Base-by-base conservation (phyloP, 805 yeast genomes). In the Suhomyces sp. region DNA sequence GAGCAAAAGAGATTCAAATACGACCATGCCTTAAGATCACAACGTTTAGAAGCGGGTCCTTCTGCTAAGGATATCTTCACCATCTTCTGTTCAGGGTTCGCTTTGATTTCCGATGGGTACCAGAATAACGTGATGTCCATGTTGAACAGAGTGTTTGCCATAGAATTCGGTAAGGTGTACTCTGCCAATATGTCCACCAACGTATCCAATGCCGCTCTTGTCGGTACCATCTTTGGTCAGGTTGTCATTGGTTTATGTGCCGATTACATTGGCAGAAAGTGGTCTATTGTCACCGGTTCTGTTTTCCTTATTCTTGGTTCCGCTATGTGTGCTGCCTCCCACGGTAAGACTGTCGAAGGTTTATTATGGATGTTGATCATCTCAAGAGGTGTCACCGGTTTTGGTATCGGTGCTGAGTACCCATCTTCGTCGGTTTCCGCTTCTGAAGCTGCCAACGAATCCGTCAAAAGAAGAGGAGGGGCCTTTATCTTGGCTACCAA, bases 401-500 rank as follows among this genome's bases (percentile, higher is more conserved):
- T 82, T 44, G 93, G 93, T 43, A 75, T 82, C 38, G 88, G 88
- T 43, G 87, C 87, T 22, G 88, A 83, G 53, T 83, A 82, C 51
- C 82, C 84, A 8, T 79, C 84, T 1, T 76, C 81, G 14, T 76
- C 86, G 0, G 76, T 81, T 3, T 67, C 82, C 13, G 83, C 87
- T 2, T 75, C 79, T 28, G 88, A 83, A 51, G 83, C 88, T 18
- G 84, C 87, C 8, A 81, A 82, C 53, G 88, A 83, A 49, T 70
- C 78, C 6, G 70, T 71, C 32, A 75, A 67, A 48, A 68, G 71
- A 50, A 68, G 93, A 54, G 90, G 93, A 33, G 77, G 81, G 24
- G 67, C 73, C 14, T 80, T 83, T 49, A 71, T 75, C 21, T 46
- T 84, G 55, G 82, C 79, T 20, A 83, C 91, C 12, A 84, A 84